phyloP scores from a whole-genome alignment of 192 early-diverging fungal genomes.

The Coemansia asiatica region DNA sequence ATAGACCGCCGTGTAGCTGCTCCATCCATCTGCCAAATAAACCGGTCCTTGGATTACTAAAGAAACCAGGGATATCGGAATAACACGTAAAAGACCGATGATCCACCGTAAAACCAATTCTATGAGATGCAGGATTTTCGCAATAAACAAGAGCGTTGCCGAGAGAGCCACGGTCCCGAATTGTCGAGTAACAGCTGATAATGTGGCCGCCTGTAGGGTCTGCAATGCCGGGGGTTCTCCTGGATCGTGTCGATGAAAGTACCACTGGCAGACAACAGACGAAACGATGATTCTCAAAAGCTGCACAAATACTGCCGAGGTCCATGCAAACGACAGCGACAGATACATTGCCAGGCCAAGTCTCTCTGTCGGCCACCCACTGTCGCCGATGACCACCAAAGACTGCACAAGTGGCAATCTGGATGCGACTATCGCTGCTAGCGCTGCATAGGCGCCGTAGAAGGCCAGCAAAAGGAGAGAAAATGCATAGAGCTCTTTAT shows the following conservation, averaged over 20 bases:
- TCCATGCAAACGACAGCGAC: conserved; percentile 39
- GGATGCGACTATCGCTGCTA: conserved; percentile 38
- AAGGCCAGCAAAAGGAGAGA: conserved; percentile 43
- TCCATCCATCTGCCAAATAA: conserved; percentile 36
- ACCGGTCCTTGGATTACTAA: conserved; percentile 31
- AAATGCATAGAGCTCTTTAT: conserved; percentile 45
- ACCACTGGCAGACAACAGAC: conserved; percentile 51
- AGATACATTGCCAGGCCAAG: conserved; percentile 28
- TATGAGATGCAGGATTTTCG: conserved; percentile 33
- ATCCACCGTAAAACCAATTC: conserved; percentile 38
- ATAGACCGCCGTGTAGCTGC: conserved; percentile 42
- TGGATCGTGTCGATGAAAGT: conserved; percentile 51
- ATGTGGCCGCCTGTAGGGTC: conserved; percentile 41
- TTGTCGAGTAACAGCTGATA: conserved; percentile 41
- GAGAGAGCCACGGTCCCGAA: conserved; percentile 41
- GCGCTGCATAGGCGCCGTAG: conserved; percentile 31
- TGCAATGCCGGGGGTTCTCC: conserved; percentile 40
- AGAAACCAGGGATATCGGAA: conserved; percentile 37
- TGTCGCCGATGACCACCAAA: neutral
- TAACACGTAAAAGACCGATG: conserved; percentile 27
- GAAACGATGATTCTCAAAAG: conserved; percentile 34
- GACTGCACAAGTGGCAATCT: conserved; percentile 30
- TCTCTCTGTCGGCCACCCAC: neutral
- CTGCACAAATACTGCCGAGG: conserved; percentile 49
- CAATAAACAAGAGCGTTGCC: conserved; percentile 31